These are phyloP conservation scores for Rhodotorula kratochvilovae DNA, from an alignment of 768 basidiomycete genomes.

Conservation along the genomic window DNA sequence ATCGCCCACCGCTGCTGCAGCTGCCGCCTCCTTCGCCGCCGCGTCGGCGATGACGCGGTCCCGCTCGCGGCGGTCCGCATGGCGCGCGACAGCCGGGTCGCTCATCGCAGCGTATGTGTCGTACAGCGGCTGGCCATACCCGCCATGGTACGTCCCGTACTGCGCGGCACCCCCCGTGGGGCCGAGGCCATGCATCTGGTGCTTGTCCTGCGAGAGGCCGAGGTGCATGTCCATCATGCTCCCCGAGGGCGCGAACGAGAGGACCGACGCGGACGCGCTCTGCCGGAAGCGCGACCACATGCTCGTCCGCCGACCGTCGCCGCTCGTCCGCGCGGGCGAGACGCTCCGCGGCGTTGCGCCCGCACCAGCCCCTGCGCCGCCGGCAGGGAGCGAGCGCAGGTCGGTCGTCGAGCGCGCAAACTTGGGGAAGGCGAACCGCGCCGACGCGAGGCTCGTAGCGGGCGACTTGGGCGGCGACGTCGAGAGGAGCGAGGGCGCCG, in stretches of 20 bases:
- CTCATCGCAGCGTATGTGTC: conserved; percentile 26
- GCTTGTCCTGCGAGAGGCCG: conserved; percentile 40
- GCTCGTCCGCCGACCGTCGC: conserved; percentile 11
- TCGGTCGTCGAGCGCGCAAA: conserved; percentile 37
- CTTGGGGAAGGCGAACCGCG: conserved; percentile 14
- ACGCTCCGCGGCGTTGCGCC: conserved; percentile 15
- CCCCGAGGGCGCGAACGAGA: conserved; percentile 40
- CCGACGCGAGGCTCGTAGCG: neutral
- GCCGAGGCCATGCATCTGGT: neutral
- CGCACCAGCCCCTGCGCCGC: neutral
- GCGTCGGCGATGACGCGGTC: conserved; percentile 14
- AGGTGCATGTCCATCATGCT: conserved; percentile 45
- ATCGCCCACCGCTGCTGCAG: neutral
- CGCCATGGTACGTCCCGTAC: neutral
- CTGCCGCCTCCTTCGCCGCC: conserved; percentile 3
- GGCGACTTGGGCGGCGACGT: conserved; percentile 14
- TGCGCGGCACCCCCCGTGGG: neutral
- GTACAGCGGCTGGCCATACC: conserved; percentile 12
- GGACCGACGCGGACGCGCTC: conserved; percentile 31
- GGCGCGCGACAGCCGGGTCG: conserved; percentile 32
- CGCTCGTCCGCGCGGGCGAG: conserved; percentile 34
- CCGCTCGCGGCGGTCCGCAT: conserved; percentile 11
- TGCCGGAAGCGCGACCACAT: conserved; percentile 35
- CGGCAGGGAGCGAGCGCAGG: conserved; percentile 17
- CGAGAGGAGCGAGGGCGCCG: neutral